These are phyloP conservation scores for Sutorius eximius DNA, from an alignment of 1,284 basidiomycete genomes.

Conservation along the genomic window DNA sequence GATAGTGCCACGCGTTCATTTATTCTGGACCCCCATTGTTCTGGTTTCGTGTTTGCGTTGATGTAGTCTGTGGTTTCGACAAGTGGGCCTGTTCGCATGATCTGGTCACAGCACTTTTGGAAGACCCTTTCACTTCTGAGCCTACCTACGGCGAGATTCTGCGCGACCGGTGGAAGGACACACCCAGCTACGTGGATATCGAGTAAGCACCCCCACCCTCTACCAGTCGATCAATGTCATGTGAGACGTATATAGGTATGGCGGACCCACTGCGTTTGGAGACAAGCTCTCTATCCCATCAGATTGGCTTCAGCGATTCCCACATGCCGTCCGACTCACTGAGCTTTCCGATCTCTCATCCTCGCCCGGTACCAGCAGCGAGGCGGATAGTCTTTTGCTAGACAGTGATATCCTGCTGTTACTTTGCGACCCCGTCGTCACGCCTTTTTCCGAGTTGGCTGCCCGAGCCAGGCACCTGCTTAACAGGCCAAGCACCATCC, in stretches of 20 bases:
- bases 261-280: constrained; percentile 19
- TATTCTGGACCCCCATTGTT: background rate
- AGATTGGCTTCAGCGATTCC: constrained; percentile 54
- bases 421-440: constrained; percentile 57
- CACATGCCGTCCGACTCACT: constrained; percentile 46
- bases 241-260: constrained; percentile 19
- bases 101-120: constrained; percentile 65
- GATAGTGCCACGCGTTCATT: constrained; percentile 2
- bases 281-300: constrained; percentile 41
- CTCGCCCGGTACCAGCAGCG: constrained; percentile 14
- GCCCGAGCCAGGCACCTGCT: constrained; percentile 36
- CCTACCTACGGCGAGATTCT: constrained; percentile 41
- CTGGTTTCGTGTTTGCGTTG: background rate
- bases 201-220: constrained; percentile 39
- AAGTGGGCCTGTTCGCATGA: constrained; percentile 50
- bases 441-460: constrained; percentile 42
- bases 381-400: constrained; percentile 37
- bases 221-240: background rate
- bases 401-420: constrained; percentile 60
- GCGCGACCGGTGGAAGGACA: constrained; percentile 46
- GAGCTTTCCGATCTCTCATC: constrained; percentile 41
- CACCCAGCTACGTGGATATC: constrained; percentile 36
- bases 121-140: constrained; percentile 62
- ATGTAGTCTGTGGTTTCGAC: constrained; percentile 56
- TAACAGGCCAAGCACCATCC: constrained; percentile 51